These are phyloP conservation scores for Fusarium praegraminearum DNA, from an alignment of 2,329 filamentous ascomycete species.

Conservation along the genomic window DNA sequence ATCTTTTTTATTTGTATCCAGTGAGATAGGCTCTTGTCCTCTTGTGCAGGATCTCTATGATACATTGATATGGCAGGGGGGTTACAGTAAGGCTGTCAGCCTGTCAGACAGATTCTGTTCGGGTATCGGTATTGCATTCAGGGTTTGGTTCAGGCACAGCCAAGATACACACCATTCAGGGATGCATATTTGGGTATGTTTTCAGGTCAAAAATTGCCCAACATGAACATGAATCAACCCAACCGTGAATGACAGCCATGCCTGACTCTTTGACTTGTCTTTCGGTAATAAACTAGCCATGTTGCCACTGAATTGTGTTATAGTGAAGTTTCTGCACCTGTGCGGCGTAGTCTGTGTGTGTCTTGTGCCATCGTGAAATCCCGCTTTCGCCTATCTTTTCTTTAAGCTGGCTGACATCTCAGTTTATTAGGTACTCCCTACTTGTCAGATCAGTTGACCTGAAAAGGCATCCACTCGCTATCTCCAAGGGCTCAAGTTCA, in stretches of 20 bases:
- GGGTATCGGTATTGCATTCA: constrained; percentile 33
- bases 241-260: not conserved
- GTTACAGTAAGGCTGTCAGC: not conserved
- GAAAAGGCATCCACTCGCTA: not conserved
- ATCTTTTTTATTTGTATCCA: constrained; percentile 2
- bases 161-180: constrained; percentile 6
- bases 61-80: constrained; percentile 23
- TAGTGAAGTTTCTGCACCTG: constrained; percentile 22
- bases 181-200: constrained; percentile 16
- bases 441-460: constrained; percentile 1
- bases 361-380: constrained; percentile 3
- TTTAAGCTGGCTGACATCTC: constrained; percentile 25
- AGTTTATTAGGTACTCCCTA: constrained; percentile 14
- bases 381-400: not conserved
- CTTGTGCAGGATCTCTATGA: constrained; percentile 33
- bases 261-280: not conserved
- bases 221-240: constrained; percentile 42
- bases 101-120: constrained; percentile 14
- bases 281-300: not conserved
- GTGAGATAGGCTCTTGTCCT: constrained; percentile 3
- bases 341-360: constrained; percentile 3
- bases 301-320: not conserved
- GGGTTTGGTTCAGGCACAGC: constrained; percentile 13
- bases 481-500: constrained; percentile 5
- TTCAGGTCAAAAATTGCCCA: constrained; percentile 21